Evolutionary conservation across 1,284 basidiomycete species (phyloP), one percentile per base, ranked within the genome.

Genomic region (Stygiomarasmius scandens): DNA sequence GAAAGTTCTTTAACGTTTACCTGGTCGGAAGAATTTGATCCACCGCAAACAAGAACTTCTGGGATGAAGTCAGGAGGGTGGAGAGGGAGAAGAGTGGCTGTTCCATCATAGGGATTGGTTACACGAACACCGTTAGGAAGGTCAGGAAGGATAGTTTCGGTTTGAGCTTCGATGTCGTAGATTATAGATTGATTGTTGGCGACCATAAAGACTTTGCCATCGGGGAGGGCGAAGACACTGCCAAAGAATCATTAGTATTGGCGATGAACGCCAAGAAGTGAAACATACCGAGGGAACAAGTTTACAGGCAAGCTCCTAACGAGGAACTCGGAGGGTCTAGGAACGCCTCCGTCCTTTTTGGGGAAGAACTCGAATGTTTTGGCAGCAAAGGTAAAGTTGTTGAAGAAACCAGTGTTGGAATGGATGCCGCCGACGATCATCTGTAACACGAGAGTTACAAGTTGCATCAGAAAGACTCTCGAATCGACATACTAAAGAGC

Each of bases 321-420:
- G 2, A 85, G 72, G 70, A 86, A 83, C 5, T 70, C 67, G 14
- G 77, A 81, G 32, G 73, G 73, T 45, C 80, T 69, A n/a, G 73
- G 73, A 4, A 78, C 67, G 4, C 77, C 77, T 27, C 72, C 69
- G 55, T 79, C 77, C 62, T 84, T 83, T 1, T 75, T 71, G 14
- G 82, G 82, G 72, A 80, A 82, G 67, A 79, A 84, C 64, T 84
- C 81, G 63, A 79, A 74, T 25, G 73, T 78, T 63, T 82, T 83
- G 54, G 74, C 78, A 0, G 77, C 73, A 20, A 76, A 71, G 72
- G 11, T 41, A 16, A 16, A 19, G n/a, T 22, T 52, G 55, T 52
- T 57, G 50, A 47, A 57, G 64, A 78, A 77, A 5, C 63, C 62
- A 10, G 72, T 71, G n/a, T 63, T 56, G 16, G 67, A 69, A 50